Evolutionary conservation across 2,329 filamentous ascomycete species (phyloP).

Genomic region (Teratosphaeria destructans): DNA sequence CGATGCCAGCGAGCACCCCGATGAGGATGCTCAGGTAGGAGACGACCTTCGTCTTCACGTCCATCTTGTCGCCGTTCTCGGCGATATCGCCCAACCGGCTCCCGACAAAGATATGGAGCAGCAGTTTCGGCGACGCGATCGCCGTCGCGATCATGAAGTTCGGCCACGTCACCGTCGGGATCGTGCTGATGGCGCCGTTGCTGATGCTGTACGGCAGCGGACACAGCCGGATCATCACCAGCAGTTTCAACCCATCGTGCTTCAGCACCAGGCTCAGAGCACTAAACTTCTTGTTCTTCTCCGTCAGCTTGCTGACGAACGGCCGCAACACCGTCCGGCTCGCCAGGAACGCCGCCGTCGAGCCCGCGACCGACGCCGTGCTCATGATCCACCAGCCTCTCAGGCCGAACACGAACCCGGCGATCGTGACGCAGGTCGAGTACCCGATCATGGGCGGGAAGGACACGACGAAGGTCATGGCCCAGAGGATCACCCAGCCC

Average conservation of each 20-base stretch:
- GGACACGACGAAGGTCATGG: slow-evolving; percentile 61
- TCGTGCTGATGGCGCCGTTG: slow-evolving; percentile 89
- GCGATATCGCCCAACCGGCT: slow-evolving; percentile 70
- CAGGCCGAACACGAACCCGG: slow-evolving; percentile 62
- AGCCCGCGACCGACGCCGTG: slow-evolving; percentile 66
- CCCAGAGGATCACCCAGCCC: slow-evolving; percentile 67
- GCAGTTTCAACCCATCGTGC: slow-evolving; percentile 76
- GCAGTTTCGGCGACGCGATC: slow-evolving; percentile 70
- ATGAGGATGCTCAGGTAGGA: slow-evolving; percentile 75
- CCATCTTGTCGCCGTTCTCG: slow-evolving; percentile 78
- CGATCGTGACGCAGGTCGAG: slow-evolving; percentile 60
- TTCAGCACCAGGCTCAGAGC: slow-evolving; percentile 81
- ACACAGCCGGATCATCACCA: slow-evolving; percentile 86
- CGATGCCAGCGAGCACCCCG: slow-evolving; percentile 59
- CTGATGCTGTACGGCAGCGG: slow-evolving; percentile 86
- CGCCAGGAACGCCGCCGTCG: slow-evolving; percentile 67
- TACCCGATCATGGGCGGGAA: slow-evolving; percentile 87
- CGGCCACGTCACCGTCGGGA: slow-evolving; percentile 70
- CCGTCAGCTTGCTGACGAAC: slow-evolving; percentile 72
- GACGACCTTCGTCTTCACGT: slow-evolving; percentile 61
- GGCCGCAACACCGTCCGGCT: slow-evolving; percentile 67
- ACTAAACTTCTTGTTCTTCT: slow-evolving; percentile 75
- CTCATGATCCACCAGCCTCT: slow-evolving; percentile 79
- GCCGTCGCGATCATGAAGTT: slow-evolving; percentile 75
- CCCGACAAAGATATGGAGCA: slow-evolving; percentile 90